These are phyloP conservation scores for Sisymbrium irio DNA, from an alignment of 345 rosid species.

Conservation along the genomic window DNA sequence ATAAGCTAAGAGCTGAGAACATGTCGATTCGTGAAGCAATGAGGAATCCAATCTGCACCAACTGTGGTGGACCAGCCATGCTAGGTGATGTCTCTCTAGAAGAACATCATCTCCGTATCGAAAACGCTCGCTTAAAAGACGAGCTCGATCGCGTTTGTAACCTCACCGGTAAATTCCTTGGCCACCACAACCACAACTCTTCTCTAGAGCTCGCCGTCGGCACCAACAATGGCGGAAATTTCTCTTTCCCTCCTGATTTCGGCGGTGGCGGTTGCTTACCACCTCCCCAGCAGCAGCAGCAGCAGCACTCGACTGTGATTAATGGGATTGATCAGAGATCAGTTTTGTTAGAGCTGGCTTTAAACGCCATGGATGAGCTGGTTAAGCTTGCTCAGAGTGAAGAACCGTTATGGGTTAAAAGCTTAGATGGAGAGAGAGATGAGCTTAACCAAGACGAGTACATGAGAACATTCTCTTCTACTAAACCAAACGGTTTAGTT, in stretches of 20 bases:
- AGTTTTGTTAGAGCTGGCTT: conserved; percentile 75
- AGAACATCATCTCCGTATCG: conserved; percentile 90
- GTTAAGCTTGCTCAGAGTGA: conserved; percentile 54
- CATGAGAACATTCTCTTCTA: conserved; percentile 44
- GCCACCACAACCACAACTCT: conserved; percentile 54
- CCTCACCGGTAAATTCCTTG: conserved; percentile 87
- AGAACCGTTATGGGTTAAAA: conserved; percentile 58
- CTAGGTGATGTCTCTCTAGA: conserved; percentile 80
- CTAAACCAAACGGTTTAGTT: conserved; percentile 42
- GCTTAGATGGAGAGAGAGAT: conserved; percentile 52
- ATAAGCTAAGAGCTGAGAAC: conserved; percentile 86
- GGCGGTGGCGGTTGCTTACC: conserved; percentile 30
- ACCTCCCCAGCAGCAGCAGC: conserved; percentile 24
- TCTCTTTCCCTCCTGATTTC: conserved; percentile 34
- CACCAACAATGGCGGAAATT: conserved; percentile 39
- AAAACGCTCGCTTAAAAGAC: conserved; percentile 83
- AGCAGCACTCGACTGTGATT: conserved; percentile 29
- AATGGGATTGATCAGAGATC: conserved; percentile 65
- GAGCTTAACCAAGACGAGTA: conserved; percentile 64
- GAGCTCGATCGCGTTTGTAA: conserved; percentile 85
- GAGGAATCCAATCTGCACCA: conserved; percentile 82
- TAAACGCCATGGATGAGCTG: conserved; percentile 67
- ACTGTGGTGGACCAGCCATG: conserved; percentile 88
- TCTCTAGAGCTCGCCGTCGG: conserved; percentile 86
- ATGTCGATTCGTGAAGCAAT: conserved; percentile 93